Evolutionary conservation across 2,329 filamentous ascomycete species (phyloP).

Genomic region (Metarhizium album): DNA sequence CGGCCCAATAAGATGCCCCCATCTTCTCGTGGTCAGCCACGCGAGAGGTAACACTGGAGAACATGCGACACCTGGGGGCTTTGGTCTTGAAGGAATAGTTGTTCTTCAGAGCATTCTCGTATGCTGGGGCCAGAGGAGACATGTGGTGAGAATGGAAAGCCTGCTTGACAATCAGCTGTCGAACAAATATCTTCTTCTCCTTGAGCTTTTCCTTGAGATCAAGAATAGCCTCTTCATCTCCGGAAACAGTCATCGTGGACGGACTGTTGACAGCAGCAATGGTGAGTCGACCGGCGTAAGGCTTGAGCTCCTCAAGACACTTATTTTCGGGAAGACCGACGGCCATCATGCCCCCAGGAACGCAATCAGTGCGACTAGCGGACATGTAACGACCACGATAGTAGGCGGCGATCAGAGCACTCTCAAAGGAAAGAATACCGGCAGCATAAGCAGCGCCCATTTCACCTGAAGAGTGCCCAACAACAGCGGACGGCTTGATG

Average conservation of each 20-base stretch:
- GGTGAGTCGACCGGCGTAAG: neutral
- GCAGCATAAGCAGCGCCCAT: constrained; percentile 26
- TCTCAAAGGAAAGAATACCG: neutral
- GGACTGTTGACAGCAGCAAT: constrained; percentile 14
- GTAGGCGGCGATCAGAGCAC: neutral
- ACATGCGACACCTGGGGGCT: neutral
- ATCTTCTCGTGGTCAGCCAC: neutral
- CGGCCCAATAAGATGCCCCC: neutral
- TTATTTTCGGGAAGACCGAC: constrained; percentile 10
- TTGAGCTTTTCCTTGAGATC: constrained; percentile 8
- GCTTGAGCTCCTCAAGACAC: constrained; percentile 1
- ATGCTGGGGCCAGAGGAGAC: constrained; percentile 25
- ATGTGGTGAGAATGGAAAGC: constrained; percentile 16
- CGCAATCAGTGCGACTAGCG: neutral
- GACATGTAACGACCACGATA: neutral
- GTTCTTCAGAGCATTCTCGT: constrained; percentile 18
- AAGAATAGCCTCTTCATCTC: constrained; percentile 9
- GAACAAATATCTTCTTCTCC: constrained; percentile 9
- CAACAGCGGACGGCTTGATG: constrained; percentile 17
- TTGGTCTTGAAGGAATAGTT: neutral
- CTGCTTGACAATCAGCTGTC: constrained; percentile 11
- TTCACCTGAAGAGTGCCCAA: constrained; percentile 28
- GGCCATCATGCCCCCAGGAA: constrained; percentile 20
- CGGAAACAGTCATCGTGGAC: constrained; percentile 12
- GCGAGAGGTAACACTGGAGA: neutral